phyloP scores from a whole-genome alignment of 2,329 filamentous ascomycete genomes.

The Diatrype stigma region DNA sequence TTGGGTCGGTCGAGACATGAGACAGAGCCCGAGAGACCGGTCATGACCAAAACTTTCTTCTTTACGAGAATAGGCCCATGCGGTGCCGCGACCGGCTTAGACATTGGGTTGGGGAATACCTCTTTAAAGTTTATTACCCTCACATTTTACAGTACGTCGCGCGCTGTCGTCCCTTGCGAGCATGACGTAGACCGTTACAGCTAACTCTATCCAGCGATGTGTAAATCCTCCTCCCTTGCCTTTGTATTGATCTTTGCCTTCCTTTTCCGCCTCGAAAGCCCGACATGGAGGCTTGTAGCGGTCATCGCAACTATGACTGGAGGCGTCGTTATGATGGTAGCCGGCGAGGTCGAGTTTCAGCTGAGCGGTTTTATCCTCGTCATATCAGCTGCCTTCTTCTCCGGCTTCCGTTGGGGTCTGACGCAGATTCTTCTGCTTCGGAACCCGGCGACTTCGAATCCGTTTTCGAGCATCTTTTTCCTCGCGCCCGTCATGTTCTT shows the following conservation, averaged over 20 bases:
- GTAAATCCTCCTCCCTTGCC: constrained; percentile 92
- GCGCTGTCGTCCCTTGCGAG: not conserved
- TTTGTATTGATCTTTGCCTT: constrained; percentile 97
- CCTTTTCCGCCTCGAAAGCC: constrained; percentile 82
- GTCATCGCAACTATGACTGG: constrained; percentile 91
- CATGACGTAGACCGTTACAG: constrained; percentile 5
- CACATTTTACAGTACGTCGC: constrained; percentile 79
- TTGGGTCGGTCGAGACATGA: constrained; percentile 48
- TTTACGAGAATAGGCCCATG: constrained; percentile 87
- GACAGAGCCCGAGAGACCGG: constrained; percentile 49
- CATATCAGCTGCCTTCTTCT: constrained; percentile 91
- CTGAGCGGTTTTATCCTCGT: constrained; percentile 83
- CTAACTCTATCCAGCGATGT: constrained; percentile 66
- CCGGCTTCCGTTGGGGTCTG: constrained; percentile 96
- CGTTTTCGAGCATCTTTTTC: constrained; percentile 95
- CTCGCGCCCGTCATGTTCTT: constrained; percentile 96
- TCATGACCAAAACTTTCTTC: constrained; percentile 90
- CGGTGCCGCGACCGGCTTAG: constrained; percentile 85
- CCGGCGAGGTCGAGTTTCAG: constrained; percentile 87
- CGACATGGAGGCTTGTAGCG: constrained; percentile 76
- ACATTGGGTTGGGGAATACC: constrained; percentile 94
- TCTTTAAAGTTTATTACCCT: constrained; percentile 93
- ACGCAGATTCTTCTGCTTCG: constrained; percentile 93
- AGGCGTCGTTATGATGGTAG: constrained; percentile 97
- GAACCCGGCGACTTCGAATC: constrained; percentile 92